Evolutionary conservation across 352 stramenopile genomes (phyloP), one percentile per base, ranked within the genome.

Genomic region (Pythium utonaiense): DNA sequence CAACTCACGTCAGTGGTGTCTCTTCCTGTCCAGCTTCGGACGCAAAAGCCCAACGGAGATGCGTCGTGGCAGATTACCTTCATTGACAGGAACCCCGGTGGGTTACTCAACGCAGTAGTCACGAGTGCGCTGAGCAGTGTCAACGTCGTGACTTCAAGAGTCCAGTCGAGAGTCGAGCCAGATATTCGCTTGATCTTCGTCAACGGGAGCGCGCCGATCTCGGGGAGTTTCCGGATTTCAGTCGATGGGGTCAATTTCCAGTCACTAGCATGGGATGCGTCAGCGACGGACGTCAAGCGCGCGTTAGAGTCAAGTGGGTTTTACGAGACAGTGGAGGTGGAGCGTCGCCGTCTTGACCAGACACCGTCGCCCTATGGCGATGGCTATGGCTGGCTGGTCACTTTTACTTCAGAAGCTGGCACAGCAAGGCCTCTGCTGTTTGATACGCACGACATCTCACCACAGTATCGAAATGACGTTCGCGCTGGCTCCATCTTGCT

Each of bases 361-460:
- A 75, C 71, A 4, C 4, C n/a, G 13, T 71, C 68, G 57, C 54
- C 67, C 3, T 72, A 60, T 48, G 71, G 68, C 19, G 71, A 80
- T 65, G 76, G 76, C 13, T 82, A 78, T 52, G 76, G 68, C 12
- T 86, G 71, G 73, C 34, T 78, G 27, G 64, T 86, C 6, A 77
- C 71, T 9, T 86, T 83, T 57, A 45, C 62, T 3, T 81, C 76
- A 1, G 71, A 82, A 45, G 70, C 70, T 24, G 74, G 55, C 12
- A 27, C 61, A 3, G 57, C 64, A 3, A 61, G 60, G 21, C 38
- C 64, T 12, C 40, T 75, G 22, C 38, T 57, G 19, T 82, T 77
- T 38, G 60, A 73, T n/a, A 64, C 57, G 3, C 61, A 13, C 3
- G 60, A 27, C 28, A 66, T 76, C 24, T 30, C 17, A 3, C 57